Base-by-base conservation (phyloP, 495 filamentous ascomycete genomes). In the Trichoderma erinaceum region DNA sequence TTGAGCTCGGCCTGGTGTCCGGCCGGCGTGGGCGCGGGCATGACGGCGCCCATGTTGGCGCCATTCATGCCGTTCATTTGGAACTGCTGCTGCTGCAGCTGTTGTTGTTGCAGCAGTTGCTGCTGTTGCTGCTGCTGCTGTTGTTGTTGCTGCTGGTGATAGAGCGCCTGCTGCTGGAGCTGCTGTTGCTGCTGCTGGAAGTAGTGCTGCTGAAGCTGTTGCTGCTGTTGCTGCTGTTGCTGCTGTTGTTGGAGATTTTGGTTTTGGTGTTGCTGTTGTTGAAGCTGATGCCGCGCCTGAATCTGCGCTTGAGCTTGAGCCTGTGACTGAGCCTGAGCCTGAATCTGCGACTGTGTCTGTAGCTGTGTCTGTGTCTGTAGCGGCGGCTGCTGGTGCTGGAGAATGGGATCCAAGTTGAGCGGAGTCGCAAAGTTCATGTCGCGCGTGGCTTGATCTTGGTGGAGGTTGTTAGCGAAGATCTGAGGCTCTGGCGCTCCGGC, bases 1-100 rank as follows among this genome's bases (percentile, higher is more conserved):
- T 92, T 91, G 69, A 95, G 85, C 75, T 96, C 92, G 79, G 91
- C 90, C 79, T 94, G 90, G 72, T 94, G 91, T 23, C 92, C 91
- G 27, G 91, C 90, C 67, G 88, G 89, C 73, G 89, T 88, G 23
- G 90, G 88, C n/a, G 71, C 74, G 71, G 73, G 74, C 65, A 87
- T 76, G 69, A 86, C 85, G 63, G 75, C 77, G 43, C 76, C 76
- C 71, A 78, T 75, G 69, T 77, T 77, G 68, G 71, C 78, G 70
- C 83, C 86, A 70, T 86, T 88, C 74, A 88, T 85, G 61, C 84
- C 84, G 72, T 89, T 89, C 70, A 83, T 81, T 69, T 85, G 67
- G 48, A 73, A 46, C 58, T 73, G 73, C 65, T 66, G 61, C 58
- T 67, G 63, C 46, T 71, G 67, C 35, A 68, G 70, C 16, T 41